phyloP scores from a whole-genome alignment of 495 filamentous ascomycete species.

The Penicillium macrosclerotiorum region DNA sequence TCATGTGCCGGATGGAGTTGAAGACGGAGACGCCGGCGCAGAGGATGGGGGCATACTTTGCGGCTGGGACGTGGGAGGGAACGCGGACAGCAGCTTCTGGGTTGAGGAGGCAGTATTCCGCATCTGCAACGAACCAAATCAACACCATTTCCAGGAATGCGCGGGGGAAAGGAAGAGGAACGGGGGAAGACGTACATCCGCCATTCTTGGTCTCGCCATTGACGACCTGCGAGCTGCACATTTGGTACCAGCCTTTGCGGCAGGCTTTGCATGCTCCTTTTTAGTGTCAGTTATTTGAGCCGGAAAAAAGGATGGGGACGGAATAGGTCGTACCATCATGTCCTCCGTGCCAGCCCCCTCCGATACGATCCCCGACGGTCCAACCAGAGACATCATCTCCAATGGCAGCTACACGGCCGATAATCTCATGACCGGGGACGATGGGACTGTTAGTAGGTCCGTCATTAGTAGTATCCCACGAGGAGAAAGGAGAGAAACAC shows the following conservation, averaged over 20 bases:
- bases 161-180: neutral
- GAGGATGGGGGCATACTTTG: slow-evolving; percentile 62
- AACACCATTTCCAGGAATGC: too few relatives aligned
- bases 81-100: slow-evolving; percentile 64
- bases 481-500: neutral
- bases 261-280: slow-evolving; percentile 47
- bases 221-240: slow-evolving; percentile 49
- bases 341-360: slow-evolving; percentile 58
- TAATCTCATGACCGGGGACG: slow-evolving; percentile 55
- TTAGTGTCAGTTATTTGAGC: neutral
- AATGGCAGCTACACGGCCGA: slow-evolving; percentile 51
- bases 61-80: slow-evolving; percentile 55
- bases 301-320: neutral
- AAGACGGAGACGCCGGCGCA: slow-evolving; percentile 74
- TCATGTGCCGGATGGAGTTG: slow-evolving; percentile 64
- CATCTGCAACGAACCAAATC: slow-evolving; percentile 43
- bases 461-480: neutral
- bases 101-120: slow-evolving; percentile 61
- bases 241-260: slow-evolving; percentile 49
- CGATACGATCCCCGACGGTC: slow-evolving; percentile 49
- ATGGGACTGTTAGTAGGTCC: slow-evolving; percentile 30
- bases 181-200: slow-evolving; percentile 45
- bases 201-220: slow-evolving; percentile 54
- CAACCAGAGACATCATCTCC: slow-evolving; percentile 42
- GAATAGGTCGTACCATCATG: slow-evolving; percentile 26